Evolutionary conservation across 2,329 filamentous ascomycete genomes (phyloP).

Genomic region (Chaetothyriales sp.): DNA sequence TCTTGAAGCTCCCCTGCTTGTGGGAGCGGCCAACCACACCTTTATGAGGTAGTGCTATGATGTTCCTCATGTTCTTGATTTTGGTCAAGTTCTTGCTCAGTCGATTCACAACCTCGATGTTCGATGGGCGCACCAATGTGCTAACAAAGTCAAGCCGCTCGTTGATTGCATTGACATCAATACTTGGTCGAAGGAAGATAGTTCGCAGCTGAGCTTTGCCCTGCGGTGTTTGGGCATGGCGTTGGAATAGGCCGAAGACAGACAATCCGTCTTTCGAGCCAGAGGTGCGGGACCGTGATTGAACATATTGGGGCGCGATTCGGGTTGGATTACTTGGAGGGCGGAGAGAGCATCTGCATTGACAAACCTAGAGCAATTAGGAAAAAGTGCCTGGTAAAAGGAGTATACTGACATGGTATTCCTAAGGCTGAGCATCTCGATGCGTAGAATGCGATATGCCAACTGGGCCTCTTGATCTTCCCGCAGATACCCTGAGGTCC

Average conservation of each 20-base stretch:
- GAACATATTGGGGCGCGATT: conserved; percentile 69
- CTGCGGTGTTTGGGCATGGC: conserved; percentile 62
- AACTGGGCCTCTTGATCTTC: conserved; percentile 41
- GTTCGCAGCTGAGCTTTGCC: conserved; percentile 63
- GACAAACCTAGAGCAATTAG: conserved; percentile 53
- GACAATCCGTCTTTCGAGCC: conserved; percentile 70
- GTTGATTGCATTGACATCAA: conserved; percentile 52
- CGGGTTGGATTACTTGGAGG: conserved; percentile 71
- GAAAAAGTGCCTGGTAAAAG: conserved; percentile 2
- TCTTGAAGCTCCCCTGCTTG: conserved; percentile 44
- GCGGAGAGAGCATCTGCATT: conserved; percentile 67
- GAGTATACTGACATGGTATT: conserved; percentile 41
- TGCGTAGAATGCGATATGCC: conserved; percentile 46
- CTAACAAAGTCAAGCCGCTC: conserved; percentile 58
- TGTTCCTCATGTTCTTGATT: conserved; percentile 60
- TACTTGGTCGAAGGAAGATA: conserved; percentile 65
- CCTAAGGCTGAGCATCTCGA: conserved; percentile 63
- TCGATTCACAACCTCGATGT: conserved; percentile 41
- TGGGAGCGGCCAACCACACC: conserved; percentile 50
- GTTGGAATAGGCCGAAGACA: conserved; percentile 67
- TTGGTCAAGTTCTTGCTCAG: conserved; percentile 51
- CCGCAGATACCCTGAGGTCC: conserved; percentile 48
- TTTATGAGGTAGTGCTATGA: conserved; percentile 59
- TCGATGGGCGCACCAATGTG: conserved; percentile 54
- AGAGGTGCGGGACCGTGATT: conserved; percentile 53